Base-by-base conservation (phyloP, 2,329 filamentous ascomycete species). In the Phaeoacremonium minimum region DNA sequence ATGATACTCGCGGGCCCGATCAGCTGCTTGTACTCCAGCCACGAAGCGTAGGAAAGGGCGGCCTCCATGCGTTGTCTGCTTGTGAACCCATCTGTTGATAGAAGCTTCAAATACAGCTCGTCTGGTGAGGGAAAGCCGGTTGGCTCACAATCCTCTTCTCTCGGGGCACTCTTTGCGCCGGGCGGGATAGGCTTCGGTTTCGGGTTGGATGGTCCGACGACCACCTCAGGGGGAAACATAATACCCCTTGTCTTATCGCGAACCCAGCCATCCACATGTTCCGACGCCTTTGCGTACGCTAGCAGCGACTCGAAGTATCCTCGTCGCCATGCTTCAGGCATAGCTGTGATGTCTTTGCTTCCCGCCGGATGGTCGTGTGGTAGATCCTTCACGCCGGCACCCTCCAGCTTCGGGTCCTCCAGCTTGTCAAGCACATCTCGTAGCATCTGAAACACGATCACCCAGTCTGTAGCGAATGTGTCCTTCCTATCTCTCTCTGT, bases 281-380 rank as follows among this genome's bases (percentile, higher is more conserved):
- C 90, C 5, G 88, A 81, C 1, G 83, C 79, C 46, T 78, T 77
- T 1, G 84, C 90, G 41, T 79, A 78, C 9, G 83, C 73, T 78
- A 96, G 87, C 32, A 96, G 64, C 4, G 82, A 75, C 51, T 94
- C 80, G 52, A 84, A 89, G 61, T 97, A 97, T 1, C 88, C 89
- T 37, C 87, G 73, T 50, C 84, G 72, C 91, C 90, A 97, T 33
- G 83, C 71, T 59, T 94, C 87, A 44, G 80, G 83, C 66, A 89
- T 95, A 6, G 63, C 72, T 2, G 77, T 77, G 38, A 93, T 67
- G 55, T 95, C 87, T 46, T 78, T 79, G 1, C 80, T 78, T 4
- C 71, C 46, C 6, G 37, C 44, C 5, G 50, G 51, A 7, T 32
- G 41, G 18, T 71, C 75, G 26, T 72, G 70, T 6, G 67, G 66